Evolutionary conservation across 179 eudicot species (phyloP), one percentile per base, ranked within the genome.

Genomic region (Spinacia oleracea): DNA sequence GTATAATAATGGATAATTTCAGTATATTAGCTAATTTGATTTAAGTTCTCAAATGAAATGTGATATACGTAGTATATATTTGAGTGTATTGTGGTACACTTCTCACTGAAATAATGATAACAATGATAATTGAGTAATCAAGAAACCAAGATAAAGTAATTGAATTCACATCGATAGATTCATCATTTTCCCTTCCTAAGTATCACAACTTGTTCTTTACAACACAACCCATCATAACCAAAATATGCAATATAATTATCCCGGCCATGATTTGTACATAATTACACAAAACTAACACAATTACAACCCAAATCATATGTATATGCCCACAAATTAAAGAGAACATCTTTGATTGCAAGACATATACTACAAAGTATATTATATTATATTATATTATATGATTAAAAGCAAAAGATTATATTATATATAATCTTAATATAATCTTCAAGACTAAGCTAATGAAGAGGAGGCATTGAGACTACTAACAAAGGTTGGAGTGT

Each of bases 181-280:
- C 72, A 27, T 48, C 6, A 27, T 55, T 73, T 73, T 14, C 34
- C 34, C 76, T 6, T 51, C 32, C 40, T 55, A 73, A 1, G 35
- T 4, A 32, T 20, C 76, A 51, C 76, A 53, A 75, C 43, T 60
- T 75, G 70, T 45, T 10, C 70, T 62, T 42, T 74, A 74, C 69
- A 60, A 70, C 75, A 50, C 48, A 77, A 53, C 74, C 76, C 68
- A 82, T 82, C 64, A 82, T 78, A 27, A 46, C 76, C 78, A 60
- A 82, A 67, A 77, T 72, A 77, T 77, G 66, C 50, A 81, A 74
- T 59, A 74, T 78, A 79, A 69, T 70, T 78, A 75, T 73, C 8
- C 9, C 7, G 75, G 55, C 31, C 79, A 83, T 79, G 74, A 75
- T 82, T 79, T 78, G 58, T 82, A 79, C 85, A 82, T 63, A 62